Percentiles rank a stretch among this genome's conserved stretches.
Evolutionary conservation across 2,329 filamentous ascomycete genomes (phyloP).

Genomic region (Epichloe brachyelytri): DNA sequence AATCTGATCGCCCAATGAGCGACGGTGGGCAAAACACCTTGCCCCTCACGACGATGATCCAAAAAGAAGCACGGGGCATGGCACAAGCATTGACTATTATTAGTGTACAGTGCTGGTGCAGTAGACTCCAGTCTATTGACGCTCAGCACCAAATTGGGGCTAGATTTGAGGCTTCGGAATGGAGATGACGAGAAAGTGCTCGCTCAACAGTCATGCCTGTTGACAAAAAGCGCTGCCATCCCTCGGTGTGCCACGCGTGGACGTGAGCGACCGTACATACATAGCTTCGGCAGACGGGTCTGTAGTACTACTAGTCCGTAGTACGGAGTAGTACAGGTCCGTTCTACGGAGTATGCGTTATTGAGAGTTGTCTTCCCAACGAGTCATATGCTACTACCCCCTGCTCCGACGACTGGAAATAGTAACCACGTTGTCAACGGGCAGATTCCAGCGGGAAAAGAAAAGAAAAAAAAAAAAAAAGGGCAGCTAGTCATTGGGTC

Average conservation of each 20-base stretch:
- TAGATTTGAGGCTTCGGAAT: no score
- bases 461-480: neutral
- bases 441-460: neutral
- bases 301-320: neutral
- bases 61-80: no score
- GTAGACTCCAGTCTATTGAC: no score
- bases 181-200: no score
- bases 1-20: neutral
- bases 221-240: no score
- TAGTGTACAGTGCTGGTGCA: no score
- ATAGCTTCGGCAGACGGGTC: neutral
- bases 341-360: neutral
- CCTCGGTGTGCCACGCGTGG: no score
- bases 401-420: neutral
- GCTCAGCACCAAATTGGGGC: no score
- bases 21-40: neutral
- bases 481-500: neutral
- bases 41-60: neutral
- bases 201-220: no score
- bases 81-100: no score
- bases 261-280: no score
- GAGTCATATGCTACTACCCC: neutral
- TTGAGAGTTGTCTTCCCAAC: neutral
- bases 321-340: neutral
- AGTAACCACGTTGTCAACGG: neutral